Percentiles rank a stretch among this genome's conserved stretches.
These are phyloP conservation scores for Grosmannia serpens DNA, from an alignment of 2,329 filamentous ascomycete genomes.

Conservation along the genomic window DNA sequence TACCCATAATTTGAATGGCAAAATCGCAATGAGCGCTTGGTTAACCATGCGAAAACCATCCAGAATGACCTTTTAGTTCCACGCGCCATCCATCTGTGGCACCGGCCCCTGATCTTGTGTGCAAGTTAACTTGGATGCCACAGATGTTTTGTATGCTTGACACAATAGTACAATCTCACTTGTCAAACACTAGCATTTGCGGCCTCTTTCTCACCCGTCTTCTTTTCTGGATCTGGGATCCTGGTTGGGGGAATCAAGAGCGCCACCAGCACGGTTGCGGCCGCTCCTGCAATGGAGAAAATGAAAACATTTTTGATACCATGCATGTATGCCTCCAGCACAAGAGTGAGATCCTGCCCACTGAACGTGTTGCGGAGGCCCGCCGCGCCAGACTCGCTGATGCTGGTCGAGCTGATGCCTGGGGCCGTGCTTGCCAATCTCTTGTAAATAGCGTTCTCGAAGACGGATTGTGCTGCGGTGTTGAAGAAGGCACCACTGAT, in stretches of 20 bases:
- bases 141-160: neutral
- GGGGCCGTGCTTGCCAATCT: neutral
- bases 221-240: neutral
- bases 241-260: neutral
- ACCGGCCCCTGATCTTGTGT: neutral
- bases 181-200: neutral
- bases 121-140: neutral
- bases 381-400: neutral
- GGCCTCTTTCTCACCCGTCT: neutral
- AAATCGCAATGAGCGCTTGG: neutral
- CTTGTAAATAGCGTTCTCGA: neutral
- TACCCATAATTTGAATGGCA: neutral
- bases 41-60: neutral
- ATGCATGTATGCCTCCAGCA: neutral
- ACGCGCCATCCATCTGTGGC: neutral
- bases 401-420: neutral
- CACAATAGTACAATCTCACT: neutral
- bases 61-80: neutral
- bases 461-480: neutral
- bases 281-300: neutral
- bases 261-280: neutral
- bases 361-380: neutral
- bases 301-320: conserved; percentile 1
- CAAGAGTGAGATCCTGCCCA: neutral
- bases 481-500: conserved; percentile 1